Conservation (phyloP, 352 stramenopile species). For the Globisporangium spinosum region DNA sequence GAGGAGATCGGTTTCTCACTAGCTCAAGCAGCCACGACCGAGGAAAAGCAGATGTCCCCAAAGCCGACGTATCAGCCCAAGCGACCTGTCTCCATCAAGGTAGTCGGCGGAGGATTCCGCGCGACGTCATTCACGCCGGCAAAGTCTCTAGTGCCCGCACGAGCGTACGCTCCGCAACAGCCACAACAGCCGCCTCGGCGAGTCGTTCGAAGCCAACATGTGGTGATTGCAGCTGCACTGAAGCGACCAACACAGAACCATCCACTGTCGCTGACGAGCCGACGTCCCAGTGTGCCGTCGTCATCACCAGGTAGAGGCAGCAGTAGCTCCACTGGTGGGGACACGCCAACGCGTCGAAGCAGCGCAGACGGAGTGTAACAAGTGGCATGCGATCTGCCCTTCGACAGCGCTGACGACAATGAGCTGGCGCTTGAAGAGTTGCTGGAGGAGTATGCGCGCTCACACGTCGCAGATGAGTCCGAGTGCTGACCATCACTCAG, state of each 20-base stretch:
- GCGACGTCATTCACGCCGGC: conserved; percentile 21
- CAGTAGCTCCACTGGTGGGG: background rate
- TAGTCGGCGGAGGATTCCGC: conserved; percentile 59
- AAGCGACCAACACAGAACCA: background rate
- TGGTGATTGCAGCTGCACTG: conserved; percentile 5
- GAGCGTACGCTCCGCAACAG: conserved; percentile 12
- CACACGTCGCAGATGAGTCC: conserved; percentile 15
- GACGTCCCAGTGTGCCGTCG: conserved; percentile 15
- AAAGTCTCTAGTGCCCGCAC: conserved; percentile 8
- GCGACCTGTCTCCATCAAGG: conserved; percentile 32
- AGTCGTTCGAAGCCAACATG: background rate
- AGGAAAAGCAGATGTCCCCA: background rate
- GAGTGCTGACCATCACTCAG: conserved; percentile 4
- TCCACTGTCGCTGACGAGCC: conserved; percentile 11
- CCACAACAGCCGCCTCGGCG: conserved; percentile 6
- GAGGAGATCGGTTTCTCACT: background rate
- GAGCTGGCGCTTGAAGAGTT: conserved; percentile 23
- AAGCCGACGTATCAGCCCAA: conserved; percentile 9
- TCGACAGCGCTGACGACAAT: conserved; percentile 7
- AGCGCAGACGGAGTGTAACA: background rate
- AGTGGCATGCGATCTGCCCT: background rate
- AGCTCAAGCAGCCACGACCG: background rate
- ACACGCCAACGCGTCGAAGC: background rate
- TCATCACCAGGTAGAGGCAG: conserved; percentile 1
- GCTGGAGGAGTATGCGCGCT: conserved; percentile 14